Conservation (phyloP, 305 asterid genomes). For the Fraxinus floribunda region DNA sequence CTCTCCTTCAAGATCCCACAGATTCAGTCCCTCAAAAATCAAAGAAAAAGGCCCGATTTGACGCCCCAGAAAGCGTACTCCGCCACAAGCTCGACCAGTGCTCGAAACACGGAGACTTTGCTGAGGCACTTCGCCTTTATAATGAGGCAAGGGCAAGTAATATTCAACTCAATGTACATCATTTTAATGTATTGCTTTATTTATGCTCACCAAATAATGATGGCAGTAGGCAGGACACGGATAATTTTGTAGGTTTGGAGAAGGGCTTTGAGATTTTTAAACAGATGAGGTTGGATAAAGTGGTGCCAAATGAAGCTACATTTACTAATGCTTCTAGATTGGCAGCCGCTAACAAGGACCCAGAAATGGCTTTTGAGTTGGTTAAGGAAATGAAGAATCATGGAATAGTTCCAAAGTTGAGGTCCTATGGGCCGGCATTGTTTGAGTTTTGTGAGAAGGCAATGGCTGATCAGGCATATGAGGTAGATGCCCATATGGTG, state of each 20-base stretch:
- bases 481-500: slow-evolving; percentile 79
- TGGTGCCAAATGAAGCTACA: slow-evolving; percentile 82
- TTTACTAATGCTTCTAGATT: slow-evolving; percentile 83
- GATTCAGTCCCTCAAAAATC: slow-evolving; percentile 31
- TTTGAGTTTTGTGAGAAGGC: slow-evolving; percentile 68
- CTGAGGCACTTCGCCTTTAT: slow-evolving; percentile 69
- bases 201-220: slow-evolving; percentile 41
- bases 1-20: slow-evolving; percentile 34
- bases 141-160: slow-evolving; percentile 54
- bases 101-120: slow-evolving; percentile 57
- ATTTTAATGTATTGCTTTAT: slow-evolving; percentile 66
- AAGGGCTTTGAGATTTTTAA: slow-evolving; percentile 70
- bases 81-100: slow-evolving; percentile 61
- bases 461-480: slow-evolving; percentile 70
- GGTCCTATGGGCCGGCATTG: slow-evolving; percentile 90
- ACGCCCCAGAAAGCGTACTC: slow-evolving; percentile 55
- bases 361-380: slow-evolving; percentile 70
- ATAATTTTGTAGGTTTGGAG: slow-evolving; percentile 36
- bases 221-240: slow-evolving; percentile 23
- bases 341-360: slow-evolving; percentile 81
- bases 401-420: slow-evolving; percentile 65
- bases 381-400: slow-evolving; percentile 69
- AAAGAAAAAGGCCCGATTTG: slow-evolving; percentile 43
- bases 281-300: slow-evolving; percentile 59
- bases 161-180: slow-evolving; percentile 47